Evolutionary conservation across 2,329 filamentous ascomycete genomes (phyloP).

Genomic region (Epichloe coenophiala): DNA sequence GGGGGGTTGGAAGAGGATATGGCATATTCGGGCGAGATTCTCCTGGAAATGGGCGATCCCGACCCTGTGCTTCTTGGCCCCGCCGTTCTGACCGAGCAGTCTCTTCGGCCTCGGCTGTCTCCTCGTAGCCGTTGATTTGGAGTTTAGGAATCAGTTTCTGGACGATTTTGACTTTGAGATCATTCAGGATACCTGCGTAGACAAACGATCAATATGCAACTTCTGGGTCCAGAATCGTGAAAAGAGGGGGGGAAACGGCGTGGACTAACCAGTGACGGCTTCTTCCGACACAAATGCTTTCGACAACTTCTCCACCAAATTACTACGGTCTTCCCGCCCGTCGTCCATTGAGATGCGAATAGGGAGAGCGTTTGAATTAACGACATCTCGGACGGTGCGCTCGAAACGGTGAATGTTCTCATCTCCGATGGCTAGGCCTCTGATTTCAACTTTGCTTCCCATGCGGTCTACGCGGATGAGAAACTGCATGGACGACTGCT

Average conservation of each 20-base stretch:
- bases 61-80: slow-evolving; percentile 25
- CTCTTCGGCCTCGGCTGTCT: slow-evolving; percentile 32
- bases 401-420: slow-evolving; percentile 74
- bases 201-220: not conserved
- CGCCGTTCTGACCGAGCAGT: slow-evolving; percentile 27
- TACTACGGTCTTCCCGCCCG: slow-evolving; percentile 33
- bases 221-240: not conserved
- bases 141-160: slow-evolving; percentile 71
- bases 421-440: slow-evolving; percentile 65
- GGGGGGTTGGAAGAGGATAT: slow-evolving; percentile 51
- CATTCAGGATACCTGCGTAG: slow-evolving; percentile 44
- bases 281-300: slow-evolving; percentile 61
- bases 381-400: slow-evolving; percentile 54
- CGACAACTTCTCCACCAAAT: slow-evolving; percentile 34
- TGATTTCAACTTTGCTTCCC: slow-evolving; percentile 70
- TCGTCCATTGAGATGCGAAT: slow-evolving; percentile 38
- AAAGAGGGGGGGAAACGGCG: not conserved
- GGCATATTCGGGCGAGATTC: slow-evolving; percentile 49
- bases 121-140: slow-evolving; percentile 67
- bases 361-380: slow-evolving; percentile 46
- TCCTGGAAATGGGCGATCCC: slow-evolving; percentile 20
- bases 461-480: slow-evolving; percentile 71
- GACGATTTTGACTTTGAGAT: slow-evolving; percentile 68
- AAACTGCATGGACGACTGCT: slow-evolving; percentile 73
- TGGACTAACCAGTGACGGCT: slow-evolving; percentile 38